Evolutionary conservation across 2,329 filamentous ascomycete genomes (phyloP), one percentile per base, ranked within the genome.

Genomic region (Acephala macrosclerotiorum): DNA sequence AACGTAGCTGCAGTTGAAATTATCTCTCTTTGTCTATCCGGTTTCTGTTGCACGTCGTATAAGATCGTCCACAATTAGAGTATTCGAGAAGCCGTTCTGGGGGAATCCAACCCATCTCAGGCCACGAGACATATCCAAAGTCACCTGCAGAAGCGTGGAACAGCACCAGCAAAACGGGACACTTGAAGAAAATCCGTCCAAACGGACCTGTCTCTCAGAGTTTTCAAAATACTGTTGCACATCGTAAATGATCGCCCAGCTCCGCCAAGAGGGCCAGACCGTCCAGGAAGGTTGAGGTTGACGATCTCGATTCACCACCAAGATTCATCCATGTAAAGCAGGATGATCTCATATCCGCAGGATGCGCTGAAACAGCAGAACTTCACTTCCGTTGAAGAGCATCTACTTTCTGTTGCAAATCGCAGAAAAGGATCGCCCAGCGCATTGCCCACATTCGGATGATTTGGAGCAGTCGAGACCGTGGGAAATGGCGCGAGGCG

Each of bases 221-320:
- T 11, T 33, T 33, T 29, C 25, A 29, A 3, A 26, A 11, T 4
- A 33, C 25, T 64, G 62, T 56, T 64, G 62, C 62, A 64, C 26
- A 14, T 51, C 57, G 42, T 33, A 55, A 35, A 42, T 16, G 57
- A 55, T 64, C 45, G 51, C 58, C 58, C 58, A 57, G 29, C 35
- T 38, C 53, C 40, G 63, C 63, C 63, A 61, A 65, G 58, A 22
- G 26, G 55, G 33, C 61, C 61, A 63, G 61, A 58, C 16, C 45
- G 22, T 42, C 45, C 45, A 33, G 42, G 42, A 56, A 53, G 36
- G 49, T 56, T n/a, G 61, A 42, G 47, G 57, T 53, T 18, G 40
- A 58, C 56, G 53, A 53, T 63, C 56, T 51, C n/a, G 53, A 45
- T 33, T 22, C 26, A 36, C 63, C 38, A 65, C 58, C 53, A 65